Evolutionary conservation across 257 asterid species (phyloP).

Genomic region (Rubia yunnanensis): DNA sequence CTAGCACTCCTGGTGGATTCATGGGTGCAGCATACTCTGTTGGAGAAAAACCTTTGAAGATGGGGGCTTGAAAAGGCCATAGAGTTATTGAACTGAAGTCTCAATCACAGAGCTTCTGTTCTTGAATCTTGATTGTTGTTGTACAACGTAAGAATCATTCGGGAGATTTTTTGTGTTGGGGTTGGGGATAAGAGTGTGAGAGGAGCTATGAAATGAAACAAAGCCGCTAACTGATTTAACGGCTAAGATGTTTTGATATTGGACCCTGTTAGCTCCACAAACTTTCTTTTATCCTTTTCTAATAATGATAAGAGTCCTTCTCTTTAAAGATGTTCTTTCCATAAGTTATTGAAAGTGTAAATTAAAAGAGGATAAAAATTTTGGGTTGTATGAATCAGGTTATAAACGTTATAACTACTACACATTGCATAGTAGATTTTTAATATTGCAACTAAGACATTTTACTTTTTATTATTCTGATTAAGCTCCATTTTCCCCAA

Average conservation of each 20-base stretch:
- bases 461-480: neutral
- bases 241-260: constrained; percentile 30
- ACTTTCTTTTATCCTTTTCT: neutral
- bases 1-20: constrained; percentile 15
- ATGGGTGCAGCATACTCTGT: constrained; percentile 38
- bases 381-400: no score
- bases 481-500: no score
- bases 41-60: constrained; percentile 44
- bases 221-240: constrained; percentile 51
- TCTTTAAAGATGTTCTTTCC: no score
- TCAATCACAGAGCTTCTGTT: neutral
- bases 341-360: no score
- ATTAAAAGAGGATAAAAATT: no score
- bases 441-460: no score
- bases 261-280: constrained; percentile 20
- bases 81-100: neutral
- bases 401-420: no score
- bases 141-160: neutral
- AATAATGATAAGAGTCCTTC: no score
- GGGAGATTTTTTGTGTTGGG: neutral
- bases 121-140: neutral
- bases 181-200: constrained; percentile 30
- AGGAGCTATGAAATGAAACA: constrained; percentile 26
- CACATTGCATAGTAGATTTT: no score
- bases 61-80: constrained; percentile 66